phyloP scores from a whole-genome alignment of 805 yeast genomes.

The Sungouiella thailandica region DNA sequence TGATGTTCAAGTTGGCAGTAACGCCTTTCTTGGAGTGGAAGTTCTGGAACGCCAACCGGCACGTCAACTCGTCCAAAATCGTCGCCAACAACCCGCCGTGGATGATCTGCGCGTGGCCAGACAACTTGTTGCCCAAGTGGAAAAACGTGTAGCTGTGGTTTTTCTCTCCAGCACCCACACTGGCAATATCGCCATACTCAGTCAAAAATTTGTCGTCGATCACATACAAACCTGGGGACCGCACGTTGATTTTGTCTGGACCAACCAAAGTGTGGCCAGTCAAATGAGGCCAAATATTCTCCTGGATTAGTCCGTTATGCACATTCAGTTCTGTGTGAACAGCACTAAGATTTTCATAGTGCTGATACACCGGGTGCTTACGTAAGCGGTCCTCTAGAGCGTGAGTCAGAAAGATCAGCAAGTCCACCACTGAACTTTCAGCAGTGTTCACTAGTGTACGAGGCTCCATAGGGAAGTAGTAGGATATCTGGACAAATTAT shows the following conservation, averaged over 20 bases:
- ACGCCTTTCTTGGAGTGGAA: conserved; percentile 36
- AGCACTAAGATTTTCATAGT: conserved; percentile 8
- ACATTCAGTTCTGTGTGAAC: conserved; percentile 11
- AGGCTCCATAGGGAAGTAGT: neutral
- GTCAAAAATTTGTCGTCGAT: conserved; percentile 28
- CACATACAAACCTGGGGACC: conserved; percentile 30
- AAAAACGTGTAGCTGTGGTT: conserved; percentile 35
- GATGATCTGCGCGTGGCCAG: conserved; percentile 38
- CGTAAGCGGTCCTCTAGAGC: neutral
- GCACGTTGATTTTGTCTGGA: conserved; percentile 26
- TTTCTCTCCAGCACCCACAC: conserved; percentile 10
- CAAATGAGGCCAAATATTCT: conserved; percentile 28
- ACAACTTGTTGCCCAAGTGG: conserved; percentile 32
- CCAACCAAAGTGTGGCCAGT: conserved; percentile 35
- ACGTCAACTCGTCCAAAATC: conserved; percentile 38
- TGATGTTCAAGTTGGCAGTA: conserved; percentile 40
- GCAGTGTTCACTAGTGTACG: neutral
- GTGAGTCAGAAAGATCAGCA: neutral
- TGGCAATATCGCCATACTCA: conserved; percentile 19
- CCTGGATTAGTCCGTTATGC: conserved; percentile 16
- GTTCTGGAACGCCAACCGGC: conserved; percentile 39
- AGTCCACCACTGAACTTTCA: neutral
- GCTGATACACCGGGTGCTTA: conserved; percentile 9
- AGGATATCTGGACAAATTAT: too few species aligned
- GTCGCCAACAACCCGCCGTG: conserved; percentile 43